phyloP scores from a whole-genome alignment of 352 stramenopile species.

The Pythium dissotocum region DNA sequence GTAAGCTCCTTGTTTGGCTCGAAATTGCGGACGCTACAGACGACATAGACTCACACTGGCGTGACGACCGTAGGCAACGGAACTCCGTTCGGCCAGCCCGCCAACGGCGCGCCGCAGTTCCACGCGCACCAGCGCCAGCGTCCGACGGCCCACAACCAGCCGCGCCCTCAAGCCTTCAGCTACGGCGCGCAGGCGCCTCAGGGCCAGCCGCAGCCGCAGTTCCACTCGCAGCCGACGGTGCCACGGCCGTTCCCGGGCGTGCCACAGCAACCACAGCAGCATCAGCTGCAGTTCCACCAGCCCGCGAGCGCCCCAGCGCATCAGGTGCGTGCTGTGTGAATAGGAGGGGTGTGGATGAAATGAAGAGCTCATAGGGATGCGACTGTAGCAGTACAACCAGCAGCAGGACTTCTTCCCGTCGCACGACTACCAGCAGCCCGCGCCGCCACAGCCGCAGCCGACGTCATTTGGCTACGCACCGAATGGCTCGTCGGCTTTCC shows the following conservation, averaged over 20 bases:
- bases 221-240: constrained; percentile 21
- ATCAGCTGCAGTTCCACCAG: constrained; percentile 19
- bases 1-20: not conserved
- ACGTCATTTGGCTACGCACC: constrained; percentile 22
- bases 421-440: constrained; percentile 27
- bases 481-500: constrained; percentile 14
- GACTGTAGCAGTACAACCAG: constrained; percentile 16
- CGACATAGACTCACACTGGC: not conserved
- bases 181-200: constrained; percentile 12
- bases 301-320: constrained; percentile 14
- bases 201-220: constrained; percentile 13
- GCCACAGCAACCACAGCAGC: constrained; percentile 16
- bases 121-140: constrained; percentile 38
- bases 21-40: not conserved
- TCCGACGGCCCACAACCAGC: constrained; percentile 25
- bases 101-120: constrained; percentile 23
- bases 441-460: constrained; percentile 23
- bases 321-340: not conserved
- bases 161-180: constrained; percentile 25
- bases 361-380: not conserved
- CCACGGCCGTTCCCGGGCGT: constrained; percentile 24
- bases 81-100: constrained; percentile 16
- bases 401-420: constrained; percentile 20
- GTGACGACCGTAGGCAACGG: not conserved
- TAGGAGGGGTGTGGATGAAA: not conserved